Evolutionary conservation across 371 early-diverging fungal species (phyloP).

Genomic region (Apophysomyces sp.): DNA sequence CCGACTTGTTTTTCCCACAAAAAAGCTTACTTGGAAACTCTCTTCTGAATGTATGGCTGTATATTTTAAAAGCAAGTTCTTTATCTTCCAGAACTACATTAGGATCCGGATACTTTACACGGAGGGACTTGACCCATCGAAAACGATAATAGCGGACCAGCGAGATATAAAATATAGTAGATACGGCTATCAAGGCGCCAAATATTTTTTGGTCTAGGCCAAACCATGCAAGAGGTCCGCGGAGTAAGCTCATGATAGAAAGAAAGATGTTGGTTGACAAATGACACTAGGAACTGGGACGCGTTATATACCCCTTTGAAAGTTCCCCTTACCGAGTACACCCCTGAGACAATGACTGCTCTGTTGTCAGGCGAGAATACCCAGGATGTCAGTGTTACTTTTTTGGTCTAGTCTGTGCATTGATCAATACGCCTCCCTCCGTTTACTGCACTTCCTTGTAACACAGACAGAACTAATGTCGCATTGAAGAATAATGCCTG

Average conservation of each 20-base stretch:
- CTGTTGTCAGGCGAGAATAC: no score
- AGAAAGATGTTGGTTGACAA: no score
- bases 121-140: slow-evolving; percentile 25
- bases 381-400: no score
- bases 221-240: not conserved
- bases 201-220: not conserved
- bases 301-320: no score
- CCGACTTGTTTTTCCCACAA: not conserved
- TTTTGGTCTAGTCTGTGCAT: no score
- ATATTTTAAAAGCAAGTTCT: slow-evolving; percentile 41
- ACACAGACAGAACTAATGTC: no score
- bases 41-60: slow-evolving; percentile 27
- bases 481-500: no score
- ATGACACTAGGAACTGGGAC: no score
- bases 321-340: no score
- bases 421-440: no score
- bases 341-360: no score
- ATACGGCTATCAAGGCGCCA: not conserved
- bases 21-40: slow-evolving; percentile 44
- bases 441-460: no score
- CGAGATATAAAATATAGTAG: slow-evolving; percentile 20
- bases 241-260: not conserved
- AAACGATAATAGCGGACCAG: slow-evolving; percentile 42
- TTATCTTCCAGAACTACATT: slow-evolving; percentile 33
- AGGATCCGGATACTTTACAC: slow-evolving; percentile 49